These are phyloP conservation scores for Verticillium nonalfalfae DNA, from an alignment of 2,329 filamentous ascomycete genomes.

Conservation along the genomic window DNA sequence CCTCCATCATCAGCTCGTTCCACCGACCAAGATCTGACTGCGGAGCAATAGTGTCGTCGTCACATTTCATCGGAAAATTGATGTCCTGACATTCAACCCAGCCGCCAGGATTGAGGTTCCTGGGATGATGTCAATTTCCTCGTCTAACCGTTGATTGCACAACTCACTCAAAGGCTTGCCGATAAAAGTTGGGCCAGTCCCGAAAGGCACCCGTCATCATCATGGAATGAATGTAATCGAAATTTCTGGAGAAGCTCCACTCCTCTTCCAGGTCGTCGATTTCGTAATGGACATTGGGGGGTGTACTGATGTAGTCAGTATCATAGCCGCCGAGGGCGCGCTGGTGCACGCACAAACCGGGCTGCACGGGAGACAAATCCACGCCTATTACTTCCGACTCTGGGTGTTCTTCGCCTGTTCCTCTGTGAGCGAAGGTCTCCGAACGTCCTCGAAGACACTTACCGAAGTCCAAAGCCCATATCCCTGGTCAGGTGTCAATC, in stretches of 20 bases:
- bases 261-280: conserved; percentile 53
- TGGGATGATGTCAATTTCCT: background rate
- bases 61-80: conserved; percentile 21
- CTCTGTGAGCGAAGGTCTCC: background rate
- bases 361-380: conserved; percentile 35
- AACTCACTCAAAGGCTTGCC: conserved; percentile 14
- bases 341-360: conserved; percentile 19
- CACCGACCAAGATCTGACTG: conserved; percentile 18
- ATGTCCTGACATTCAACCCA: conserved; percentile 32
- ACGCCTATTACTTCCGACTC: conserved; percentile 28
- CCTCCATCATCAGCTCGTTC: conserved; percentile 22
- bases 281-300: conserved; percentile 39
- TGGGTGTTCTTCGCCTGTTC: conserved; percentile 20
- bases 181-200: conserved; percentile 18
- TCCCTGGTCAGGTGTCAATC: conserved; percentile 35
- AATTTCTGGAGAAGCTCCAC: conserved; percentile 29
- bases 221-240: conserved; percentile 27
- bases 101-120: conserved; percentile 24
- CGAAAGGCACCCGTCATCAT: conserved; percentile 22
- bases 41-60: conserved; percentile 18
- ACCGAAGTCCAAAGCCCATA: conserved; percentile 39
- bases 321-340: background rate
- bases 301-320: conserved; percentile 15
- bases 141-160: background rate
- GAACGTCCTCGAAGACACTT: background rate